Conservation (phyloP, 2,329 filamentous ascomycete genomes). For the Parascedosporium putredinis region DNA sequence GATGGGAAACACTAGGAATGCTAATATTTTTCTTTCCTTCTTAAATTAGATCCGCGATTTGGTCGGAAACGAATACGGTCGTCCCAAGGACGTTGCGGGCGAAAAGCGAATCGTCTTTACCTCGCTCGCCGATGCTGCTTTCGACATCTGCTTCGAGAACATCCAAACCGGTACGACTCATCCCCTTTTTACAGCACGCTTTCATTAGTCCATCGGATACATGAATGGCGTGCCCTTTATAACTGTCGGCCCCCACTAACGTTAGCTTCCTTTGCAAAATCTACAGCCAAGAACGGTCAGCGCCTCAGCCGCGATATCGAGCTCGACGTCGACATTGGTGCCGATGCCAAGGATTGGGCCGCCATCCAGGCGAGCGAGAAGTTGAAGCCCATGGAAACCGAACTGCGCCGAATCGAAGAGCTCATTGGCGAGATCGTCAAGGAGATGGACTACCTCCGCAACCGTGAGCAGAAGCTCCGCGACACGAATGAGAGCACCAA, state of each 20-base stretch:
- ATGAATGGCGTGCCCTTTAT: too few relatives aligned
- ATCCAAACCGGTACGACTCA: conserved; percentile 53
- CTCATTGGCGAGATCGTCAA: conserved; percentile 75
- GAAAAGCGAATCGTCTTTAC: conserved; percentile 93
- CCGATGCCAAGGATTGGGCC: conserved; percentile 96
- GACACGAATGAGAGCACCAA: conserved; percentile 99
- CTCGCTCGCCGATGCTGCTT: conserved; percentile 79
- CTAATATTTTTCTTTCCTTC: too few relatives aligned
- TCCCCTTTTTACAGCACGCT: neutral
- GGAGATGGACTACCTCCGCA: conserved; percentile 93
- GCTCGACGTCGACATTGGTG: conserved; percentile 91
- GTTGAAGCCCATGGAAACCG: conserved; percentile 92
- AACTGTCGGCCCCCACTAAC: too few relatives aligned
- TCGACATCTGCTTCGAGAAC: conserved; percentile 97
- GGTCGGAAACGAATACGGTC: conserved; percentile 90
- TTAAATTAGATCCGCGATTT: conserved; percentile 77
- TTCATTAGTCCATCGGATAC: neutral
- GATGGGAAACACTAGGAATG: too few relatives aligned
- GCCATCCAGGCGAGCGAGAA: conserved; percentile 95
- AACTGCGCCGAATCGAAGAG: conserved; percentile 87
- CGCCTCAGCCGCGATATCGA: conserved; percentile 63
- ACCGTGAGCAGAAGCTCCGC: conserved; percentile 84
- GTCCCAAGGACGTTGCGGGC: conserved; percentile 81
- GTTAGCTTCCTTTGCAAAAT: neutral
- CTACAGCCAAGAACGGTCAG: conserved; percentile 21